phyloP scores from a whole-genome alignment of 2,329 filamentous ascomycete genomes.

The Fusarium sp. region DNA sequence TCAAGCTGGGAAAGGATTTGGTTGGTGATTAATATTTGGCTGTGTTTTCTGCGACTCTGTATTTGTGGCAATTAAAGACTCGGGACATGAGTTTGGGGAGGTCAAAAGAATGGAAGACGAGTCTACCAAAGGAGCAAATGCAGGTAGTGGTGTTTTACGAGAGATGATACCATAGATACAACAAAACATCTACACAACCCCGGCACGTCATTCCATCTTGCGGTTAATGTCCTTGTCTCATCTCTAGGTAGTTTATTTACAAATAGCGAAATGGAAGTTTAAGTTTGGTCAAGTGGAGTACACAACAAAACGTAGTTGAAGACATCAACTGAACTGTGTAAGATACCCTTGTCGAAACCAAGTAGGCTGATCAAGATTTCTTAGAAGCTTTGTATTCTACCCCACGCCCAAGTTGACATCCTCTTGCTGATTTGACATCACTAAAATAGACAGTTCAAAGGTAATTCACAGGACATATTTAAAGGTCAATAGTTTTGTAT shows the following conservation, averaged over 20 bases:
- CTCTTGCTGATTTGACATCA: background rate
- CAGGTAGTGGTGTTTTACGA: slow-evolving; percentile 42
- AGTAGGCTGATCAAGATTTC: background rate
- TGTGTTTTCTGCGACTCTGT: slow-evolving; percentile 34
- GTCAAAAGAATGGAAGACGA: slow-evolving; percentile 21
- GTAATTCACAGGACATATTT: background rate
- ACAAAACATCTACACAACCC: slow-evolving; percentile 33
- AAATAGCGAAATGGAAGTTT: background rate
- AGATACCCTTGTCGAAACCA: background rate
- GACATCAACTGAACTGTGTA: background rate
- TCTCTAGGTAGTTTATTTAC: background rate
- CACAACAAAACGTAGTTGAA: background rate
- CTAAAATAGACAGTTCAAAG: background rate
- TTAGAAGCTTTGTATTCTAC: too few relatives aligned
- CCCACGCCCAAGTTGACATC: background rate
- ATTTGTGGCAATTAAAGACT: slow-evolving; percentile 13
- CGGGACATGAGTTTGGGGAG: slow-evolving; percentile 26
- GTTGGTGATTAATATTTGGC: slow-evolving; percentile 31
- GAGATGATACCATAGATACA: slow-evolving; percentile 47
- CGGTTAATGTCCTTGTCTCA: background rate
- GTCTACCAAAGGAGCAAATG: slow-evolving; percentile 16
- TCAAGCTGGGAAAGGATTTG: background rate
- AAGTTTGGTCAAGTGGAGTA: background rate
- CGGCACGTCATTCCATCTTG: background rate
- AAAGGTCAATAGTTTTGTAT: slow-evolving; percentile 20